Evolutionary conservation across 2,329 filamentous ascomycete genomes (phyloP), one percentile per base, ranked within the genome.

Genomic region (Cytospora mali): DNA sequence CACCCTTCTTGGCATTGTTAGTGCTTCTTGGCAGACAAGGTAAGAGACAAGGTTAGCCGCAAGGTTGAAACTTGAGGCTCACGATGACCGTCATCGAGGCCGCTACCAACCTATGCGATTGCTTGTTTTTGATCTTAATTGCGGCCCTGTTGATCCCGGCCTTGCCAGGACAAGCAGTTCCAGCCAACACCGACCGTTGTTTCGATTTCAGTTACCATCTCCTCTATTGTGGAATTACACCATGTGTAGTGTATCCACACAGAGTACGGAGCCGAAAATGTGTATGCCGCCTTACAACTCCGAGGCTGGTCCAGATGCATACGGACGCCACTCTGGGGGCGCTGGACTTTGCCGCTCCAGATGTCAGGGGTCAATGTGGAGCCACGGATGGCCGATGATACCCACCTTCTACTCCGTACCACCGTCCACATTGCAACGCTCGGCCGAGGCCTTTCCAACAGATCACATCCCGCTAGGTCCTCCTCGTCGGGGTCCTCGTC

Each of bases 361-460:
- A 39, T 39, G 35, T 7, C 35, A 18, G 35, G 35, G 35, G 33
- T 18, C 35, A n/a, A 2, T 6, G 35, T 39, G 35, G 33, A 16
- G 5, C 10, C 33, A 35, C 16, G n/a, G n/a, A n/a, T 35, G 33
- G 33, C 33, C 33, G 11, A 39, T 6, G 10, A n/a, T 18, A 39
- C 14, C 35, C 35, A 39, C 35, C 35, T 6, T 39, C 16, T 39
- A 6, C 35, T 2, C 14, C 14, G 14, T 39, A 14, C 10, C 5
- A n/a, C n/a, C 16, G 33, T 35, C 7, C 35, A 39, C 35, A 11
- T 6, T n/a, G 35, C 5, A 7, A n/a, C 4, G 2, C n/a, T 23
- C 42, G 42, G 42, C 42, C 42, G 42, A 46, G 42, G 42, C 42
- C 42, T n/a, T 46, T 46, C n/a, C 42, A 46, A 46, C n/a, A n/a